Conservation (phyloP, 139 green algal species). For the Astrephomene gubernaculifera region DNA sequence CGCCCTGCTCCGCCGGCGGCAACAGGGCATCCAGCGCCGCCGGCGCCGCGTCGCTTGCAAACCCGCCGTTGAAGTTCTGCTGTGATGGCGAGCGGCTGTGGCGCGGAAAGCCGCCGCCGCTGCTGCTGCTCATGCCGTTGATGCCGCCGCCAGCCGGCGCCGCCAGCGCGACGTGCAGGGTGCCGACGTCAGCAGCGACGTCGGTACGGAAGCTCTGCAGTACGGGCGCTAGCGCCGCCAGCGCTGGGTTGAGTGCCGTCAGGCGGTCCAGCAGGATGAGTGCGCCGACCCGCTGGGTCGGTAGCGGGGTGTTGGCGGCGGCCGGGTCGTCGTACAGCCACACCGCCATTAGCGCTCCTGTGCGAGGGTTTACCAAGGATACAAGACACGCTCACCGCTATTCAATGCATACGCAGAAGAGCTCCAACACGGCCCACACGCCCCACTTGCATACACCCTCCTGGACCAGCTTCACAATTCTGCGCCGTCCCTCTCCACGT, state of each 20-base stretch:
- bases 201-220: constrained; percentile 12
- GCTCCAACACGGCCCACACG: too few species aligned
- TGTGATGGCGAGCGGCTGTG: constrained; percentile 32
- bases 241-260: neutral
- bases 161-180: constrained; percentile 13
- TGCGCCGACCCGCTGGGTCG: constrained; percentile 32
- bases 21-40: constrained; percentile 15
- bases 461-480: too few species aligned
- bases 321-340: constrained; percentile 62
- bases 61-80: neutral
- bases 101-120: neutral
- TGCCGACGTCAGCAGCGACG: neutral
- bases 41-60: too few species aligned
- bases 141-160: neutral
- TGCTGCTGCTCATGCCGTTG: neutral
- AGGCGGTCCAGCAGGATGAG: constrained; percentile 39
- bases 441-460: too few species aligned
- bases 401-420: too few species aligned
- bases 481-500: too few species aligned
- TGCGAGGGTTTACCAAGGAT: too few species aligned
- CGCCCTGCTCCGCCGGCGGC: constrained; percentile 22
- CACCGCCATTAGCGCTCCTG: constrained; percentile 49
- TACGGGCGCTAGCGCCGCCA: neutral
- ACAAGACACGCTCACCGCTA: too few species aligned
- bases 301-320: constrained; percentile 29